Percentiles rank a stretch among this genome's conserved stretches.
Conservation (phyloP, 2,329 filamentous ascomycete genomes). For the Aspergillus sojae region DNA sequence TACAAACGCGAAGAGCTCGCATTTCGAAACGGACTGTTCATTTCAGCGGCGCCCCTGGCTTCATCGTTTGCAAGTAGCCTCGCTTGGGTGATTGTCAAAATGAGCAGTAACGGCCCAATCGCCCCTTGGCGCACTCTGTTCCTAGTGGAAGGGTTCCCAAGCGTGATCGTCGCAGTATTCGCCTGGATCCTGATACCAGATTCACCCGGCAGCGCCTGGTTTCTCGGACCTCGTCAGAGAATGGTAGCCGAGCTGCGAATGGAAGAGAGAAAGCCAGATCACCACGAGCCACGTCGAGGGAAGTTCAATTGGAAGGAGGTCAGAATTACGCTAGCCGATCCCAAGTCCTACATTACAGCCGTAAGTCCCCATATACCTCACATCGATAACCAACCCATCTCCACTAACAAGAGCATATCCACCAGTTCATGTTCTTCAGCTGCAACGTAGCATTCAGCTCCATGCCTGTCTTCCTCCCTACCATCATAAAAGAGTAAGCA, state of each 20-base stretch:
- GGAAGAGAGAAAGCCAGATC: conserved; percentile 50
- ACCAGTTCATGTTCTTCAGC: conserved; percentile 75
- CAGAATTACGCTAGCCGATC: conserved; percentile 62
- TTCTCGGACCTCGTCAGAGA: conserved; percentile 65
- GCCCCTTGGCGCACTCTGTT: conserved; percentile 86
- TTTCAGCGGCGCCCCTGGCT: conserved; percentile 69
- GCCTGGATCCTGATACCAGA: conserved; percentile 79
- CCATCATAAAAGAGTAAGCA: conserved; percentile 65
- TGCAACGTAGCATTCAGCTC: conserved; percentile 87
- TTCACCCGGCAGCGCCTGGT: conserved; percentile 66
- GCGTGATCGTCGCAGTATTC: conserved; percentile 71
- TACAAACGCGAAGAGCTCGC: conserved; percentile 73
- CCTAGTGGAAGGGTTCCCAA: conserved; percentile 82
- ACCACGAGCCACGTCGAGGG: conserved; percentile 30
- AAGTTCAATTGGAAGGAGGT: conserved; percentile 61
- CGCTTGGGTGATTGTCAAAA: conserved; percentile 72
- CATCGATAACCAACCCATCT: too few species aligned
- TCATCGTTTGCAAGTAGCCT: conserved; percentile 74
- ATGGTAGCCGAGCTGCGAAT: conserved; percentile 73
- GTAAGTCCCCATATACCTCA: conserved; percentile 34
- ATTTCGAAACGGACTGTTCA: conserved; percentile 81
- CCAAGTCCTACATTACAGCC: conserved; percentile 73
- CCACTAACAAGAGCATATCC: background rate
- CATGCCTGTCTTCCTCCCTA: conserved; percentile 84
- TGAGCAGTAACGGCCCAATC: conserved; percentile 67